A percentile compares a stretch with the other conserved stretches of the same genome.
Evolutionary conservation across 1,139 yeast genomes (phyloP).

Genomic region (Pichia inconspicua): DNA sequence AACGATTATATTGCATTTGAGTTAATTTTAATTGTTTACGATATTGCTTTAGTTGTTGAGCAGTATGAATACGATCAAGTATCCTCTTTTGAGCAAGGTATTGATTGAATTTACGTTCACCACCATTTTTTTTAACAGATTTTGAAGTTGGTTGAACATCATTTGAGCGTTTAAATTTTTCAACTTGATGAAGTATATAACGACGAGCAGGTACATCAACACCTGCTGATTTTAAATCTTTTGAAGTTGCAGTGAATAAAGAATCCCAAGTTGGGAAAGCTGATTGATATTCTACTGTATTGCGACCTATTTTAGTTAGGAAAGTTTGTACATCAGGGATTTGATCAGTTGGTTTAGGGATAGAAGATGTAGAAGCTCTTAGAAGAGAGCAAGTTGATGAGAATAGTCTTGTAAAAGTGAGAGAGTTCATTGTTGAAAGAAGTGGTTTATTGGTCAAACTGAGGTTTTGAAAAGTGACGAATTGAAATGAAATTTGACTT

Average conservation of each 20-base stretch:
- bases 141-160: slow-evolving; percentile 51
- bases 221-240: slow-evolving; percentile 68
- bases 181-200: slow-evolving; percentile 37
- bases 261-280: slow-evolving; percentile 68
- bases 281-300: slow-evolving; percentile 57
- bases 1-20: slow-evolving; percentile 11
- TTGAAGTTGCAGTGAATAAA: slow-evolving; percentile 50
- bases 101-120: slow-evolving; percentile 74
- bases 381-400: neutral
- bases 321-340: slow-evolving; percentile 74
- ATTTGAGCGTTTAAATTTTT: slow-evolving; percentile 36
- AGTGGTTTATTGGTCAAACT: no score
- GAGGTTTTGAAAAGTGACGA: no score
- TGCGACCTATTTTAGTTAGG: slow-evolving; percentile 68
- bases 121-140: slow-evolving; percentile 69
- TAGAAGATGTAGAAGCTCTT: slow-evolving; percentile 1
- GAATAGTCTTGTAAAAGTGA: no score
- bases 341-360: slow-evolving; percentile 40
- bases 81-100: slow-evolving; percentile 63
- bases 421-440: no score
- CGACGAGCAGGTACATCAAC: slow-evolving; percentile 66
- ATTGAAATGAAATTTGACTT: no score
- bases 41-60: slow-evolving; percentile 20
- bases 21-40: slow-evolving; percentile 14
- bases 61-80: slow-evolving; percentile 38